phyloP scores from a whole-genome alignment of 179 eudicot species.

The Patellifolia procumbens region DNA sequence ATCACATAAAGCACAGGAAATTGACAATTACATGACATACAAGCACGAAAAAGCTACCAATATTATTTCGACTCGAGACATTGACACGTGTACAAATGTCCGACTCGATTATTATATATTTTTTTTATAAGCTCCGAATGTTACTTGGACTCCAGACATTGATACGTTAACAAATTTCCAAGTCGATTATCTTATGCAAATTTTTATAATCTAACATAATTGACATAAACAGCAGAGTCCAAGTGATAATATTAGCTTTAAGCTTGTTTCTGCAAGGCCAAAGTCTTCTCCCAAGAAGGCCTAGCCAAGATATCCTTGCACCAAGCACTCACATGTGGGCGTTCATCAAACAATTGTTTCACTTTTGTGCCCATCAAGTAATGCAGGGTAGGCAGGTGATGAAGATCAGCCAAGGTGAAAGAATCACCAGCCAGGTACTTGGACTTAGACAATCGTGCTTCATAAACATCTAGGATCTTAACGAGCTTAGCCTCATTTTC shows the following conservation, averaged over 20 bases:
- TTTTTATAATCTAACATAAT: no score
- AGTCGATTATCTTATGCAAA: no score
- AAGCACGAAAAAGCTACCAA: no score
- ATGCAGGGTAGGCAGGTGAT: conserved; percentile 42
- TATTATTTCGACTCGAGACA: no score
- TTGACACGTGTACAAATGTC: no score
- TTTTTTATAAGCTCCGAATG: no score
- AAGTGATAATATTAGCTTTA: not conserved
- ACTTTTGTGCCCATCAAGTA: conserved; percentile 28
- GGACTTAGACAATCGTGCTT: conserved; percentile 30
- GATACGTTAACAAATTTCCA: no score
- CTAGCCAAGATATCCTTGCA: conserved; percentile 34
- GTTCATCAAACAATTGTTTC: conserved; percentile 36
- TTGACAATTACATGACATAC: no score
- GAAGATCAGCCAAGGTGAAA: conserved; percentile 50
- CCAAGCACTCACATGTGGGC: conserved; percentile 47
- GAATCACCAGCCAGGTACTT: conserved; percentile 49
- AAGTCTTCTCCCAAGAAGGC: conserved; percentile 44
- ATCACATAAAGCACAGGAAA: no score
- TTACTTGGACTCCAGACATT: no score
- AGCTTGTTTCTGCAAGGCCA: conserved; percentile 18
- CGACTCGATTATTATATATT: no score
- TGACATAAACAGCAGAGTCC: no score
- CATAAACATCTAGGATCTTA: conserved; percentile 44
- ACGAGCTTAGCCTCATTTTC: conserved; percentile 38